Evolutionary conservation across 495 filamentous ascomycete species (phyloP), one percentile per base, ranked within the genome.

Genomic region (Penicillium flavigenum): DNA sequence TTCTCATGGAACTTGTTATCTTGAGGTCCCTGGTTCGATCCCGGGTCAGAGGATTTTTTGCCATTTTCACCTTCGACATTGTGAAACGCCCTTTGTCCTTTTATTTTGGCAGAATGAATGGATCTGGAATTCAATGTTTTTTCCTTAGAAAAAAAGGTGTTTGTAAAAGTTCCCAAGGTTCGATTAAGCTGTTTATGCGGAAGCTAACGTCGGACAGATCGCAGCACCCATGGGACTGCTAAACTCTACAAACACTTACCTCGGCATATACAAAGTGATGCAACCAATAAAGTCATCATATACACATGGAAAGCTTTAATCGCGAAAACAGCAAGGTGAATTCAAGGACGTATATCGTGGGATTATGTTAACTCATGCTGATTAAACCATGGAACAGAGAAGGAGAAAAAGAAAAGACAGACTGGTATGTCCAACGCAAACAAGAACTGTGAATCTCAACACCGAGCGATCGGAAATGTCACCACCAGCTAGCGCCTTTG

Each of bases 341-440:
- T 42, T 19, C 17, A 39, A 4, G 29, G 52, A 51, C 60, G 32
- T 63, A 52, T 52, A 62, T 64, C 62, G 56, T 61, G 44, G 58
- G 38, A 64, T 64, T 62, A 64, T 51, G 51, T 62, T 53, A 62
- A 56, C 49, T 44, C 14, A 54, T 44, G 49, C 39, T 36, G 43
- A 46, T 55, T 31, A n/a, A 34, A 47, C 54, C 39, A 55, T 54
- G 20, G 34, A 55, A 56, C 44, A 58, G 51, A 57, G 51, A 64
- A 58, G 38, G 14, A 57, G 19, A 46, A 47, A 31, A 47, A 10
- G 8, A 10, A 32, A 20, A 41, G 10, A 45, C 39, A 31, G 57
- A 60, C 57, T 45, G 16, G 20, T 47, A 46, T 57, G 44, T 54
- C 49, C 45, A 51, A 41, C 43, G 51, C 29, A 27, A 27, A 51